Percentiles rank a stretch among this genome's conserved stretches.
These are phyloP conservation scores for Aspergillus sp. DNA, from an alignment of 2,329 filamentous ascomycete species.

Conservation along the genomic window DNA sequence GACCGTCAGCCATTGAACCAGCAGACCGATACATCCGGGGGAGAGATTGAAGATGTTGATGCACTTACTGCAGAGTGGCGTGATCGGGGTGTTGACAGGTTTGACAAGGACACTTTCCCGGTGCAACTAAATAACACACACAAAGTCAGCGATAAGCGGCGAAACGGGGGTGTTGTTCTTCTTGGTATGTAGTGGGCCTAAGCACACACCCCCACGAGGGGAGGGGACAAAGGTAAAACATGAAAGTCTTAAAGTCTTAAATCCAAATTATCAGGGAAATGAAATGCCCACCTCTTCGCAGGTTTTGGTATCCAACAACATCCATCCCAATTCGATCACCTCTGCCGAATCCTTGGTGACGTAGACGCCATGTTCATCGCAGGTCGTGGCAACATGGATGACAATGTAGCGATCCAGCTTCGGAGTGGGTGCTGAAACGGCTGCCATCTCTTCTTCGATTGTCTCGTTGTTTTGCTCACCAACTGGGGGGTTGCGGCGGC, in stretches of 20 bases:
- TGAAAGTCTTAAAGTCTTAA: background rate
- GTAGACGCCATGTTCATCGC: conserved; percentile 98
- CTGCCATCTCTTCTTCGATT: conserved; percentile 35
- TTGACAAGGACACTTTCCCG: conserved; percentile 96
- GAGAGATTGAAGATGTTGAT: conserved; percentile 4
- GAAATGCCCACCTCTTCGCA: conserved; percentile 76
- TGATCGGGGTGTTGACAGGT: conserved; percentile 97
- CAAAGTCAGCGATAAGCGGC: conserved; percentile 18
- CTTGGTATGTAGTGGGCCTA: no score
- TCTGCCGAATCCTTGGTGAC: conserved; percentile 99
- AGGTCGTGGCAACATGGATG: conserved; percentile 97
- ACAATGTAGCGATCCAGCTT: conserved; percentile 95
- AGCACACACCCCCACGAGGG: no score
- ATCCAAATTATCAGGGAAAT: conserved; percentile 5
- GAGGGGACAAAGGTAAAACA: no score
- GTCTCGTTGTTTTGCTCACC: background rate
- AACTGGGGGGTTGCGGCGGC: conserved; percentile 18
- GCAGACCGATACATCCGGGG: conserved; percentile 10
- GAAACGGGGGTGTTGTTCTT: no score
- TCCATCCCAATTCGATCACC: conserved; percentile 99
- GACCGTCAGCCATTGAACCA: conserved; percentile 23
- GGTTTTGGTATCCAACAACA: conserved; percentile 83
- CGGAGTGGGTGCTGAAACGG: conserved; percentile 51
- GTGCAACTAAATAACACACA: conserved; percentile 60
- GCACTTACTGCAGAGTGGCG: conserved; percentile 93